phyloP scores from a whole-genome alignment of 2,329 filamentous ascomycete species.

The Calonectria henricotiae region DNA sequence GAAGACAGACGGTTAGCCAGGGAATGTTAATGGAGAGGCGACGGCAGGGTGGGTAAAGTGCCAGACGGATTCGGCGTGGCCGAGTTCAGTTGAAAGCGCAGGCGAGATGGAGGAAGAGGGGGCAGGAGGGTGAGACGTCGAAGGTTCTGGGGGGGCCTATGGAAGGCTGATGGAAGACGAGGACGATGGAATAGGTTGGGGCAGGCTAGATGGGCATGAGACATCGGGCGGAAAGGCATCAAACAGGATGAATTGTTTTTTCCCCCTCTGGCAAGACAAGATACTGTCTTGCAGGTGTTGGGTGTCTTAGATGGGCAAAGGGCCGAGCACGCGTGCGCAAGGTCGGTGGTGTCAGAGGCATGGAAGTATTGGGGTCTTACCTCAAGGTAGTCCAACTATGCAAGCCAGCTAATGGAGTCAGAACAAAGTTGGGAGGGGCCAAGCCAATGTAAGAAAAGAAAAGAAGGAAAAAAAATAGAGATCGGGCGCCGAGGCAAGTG shows the following conservation, averaged over 20 bases:
- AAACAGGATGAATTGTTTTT: constrained; percentile 35
- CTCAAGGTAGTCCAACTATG: constrained; percentile 46
- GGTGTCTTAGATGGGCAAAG: constrained; percentile 42
- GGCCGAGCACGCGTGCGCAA: constrained; percentile 48
- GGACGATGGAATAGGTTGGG: constrained; percentile 28
- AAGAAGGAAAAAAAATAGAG: constrained; percentile 42
- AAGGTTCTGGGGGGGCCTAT: constrained; percentile 31
- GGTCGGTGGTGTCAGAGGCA: constrained; percentile 49
- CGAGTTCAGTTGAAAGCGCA: constrained; percentile 24
- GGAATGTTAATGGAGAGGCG: constrained; percentile 13
- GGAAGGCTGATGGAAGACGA: constrained; percentile 43
- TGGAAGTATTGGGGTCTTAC: constrained; percentile 48
- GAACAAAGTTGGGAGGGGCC: constrained; percentile 29
- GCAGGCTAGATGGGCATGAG: constrained; percentile 29
- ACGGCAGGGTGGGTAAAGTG: constrained; percentile 10
- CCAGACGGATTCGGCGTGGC: constrained; percentile 6
- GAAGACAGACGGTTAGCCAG: constrained; percentile 34
- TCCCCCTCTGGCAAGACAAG: constrained; percentile 36
- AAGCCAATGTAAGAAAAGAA: constrained; percentile 1
- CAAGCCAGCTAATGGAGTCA: constrained; percentile 44
- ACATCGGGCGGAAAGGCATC: constrained; percentile 44
- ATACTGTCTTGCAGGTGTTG: constrained; percentile 37
- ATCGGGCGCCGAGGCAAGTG: constrained; percentile 43
- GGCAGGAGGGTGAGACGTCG: constrained; percentile 29
- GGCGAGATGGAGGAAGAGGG: constrained; percentile 10